Percentiles rank a stretch among this genome's conserved stretches.
phyloP scores from a whole-genome alignment of 495 filamentous ascomycete species.

The Tuber indicum region DNA sequence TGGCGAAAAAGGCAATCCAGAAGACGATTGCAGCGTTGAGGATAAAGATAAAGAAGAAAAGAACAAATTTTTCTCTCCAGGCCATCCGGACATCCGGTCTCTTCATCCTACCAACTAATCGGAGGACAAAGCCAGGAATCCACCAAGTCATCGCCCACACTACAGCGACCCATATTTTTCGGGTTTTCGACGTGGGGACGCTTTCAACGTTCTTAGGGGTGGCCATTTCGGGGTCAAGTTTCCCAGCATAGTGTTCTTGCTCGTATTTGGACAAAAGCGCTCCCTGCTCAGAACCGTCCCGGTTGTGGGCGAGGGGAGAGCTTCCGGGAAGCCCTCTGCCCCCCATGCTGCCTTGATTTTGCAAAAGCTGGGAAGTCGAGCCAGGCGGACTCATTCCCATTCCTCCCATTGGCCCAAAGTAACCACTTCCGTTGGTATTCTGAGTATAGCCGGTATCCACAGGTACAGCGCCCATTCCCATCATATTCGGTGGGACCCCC shows the following conservation, averaged over 20 bases:
- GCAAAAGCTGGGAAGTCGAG: conserved; percentile 65
- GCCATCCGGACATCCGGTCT: conserved; percentile 93
- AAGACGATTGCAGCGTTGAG: conserved; percentile 82
- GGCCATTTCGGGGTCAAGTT: conserved; percentile 68
- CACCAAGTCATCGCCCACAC: conserved; percentile 89
- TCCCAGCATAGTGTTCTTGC: conserved; percentile 48
- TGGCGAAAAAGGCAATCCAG: conserved; percentile 83
- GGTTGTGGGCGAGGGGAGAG: conserved; percentile 47
- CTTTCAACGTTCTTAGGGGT: conserved; percentile 70
- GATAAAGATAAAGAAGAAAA: conserved; percentile 71
- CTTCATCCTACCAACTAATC: conserved; percentile 88
- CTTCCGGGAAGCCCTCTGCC: conserved; percentile 41
- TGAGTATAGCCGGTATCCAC: conserved; percentile 62
- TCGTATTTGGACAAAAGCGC: conserved; percentile 40
- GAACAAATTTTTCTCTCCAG: conserved; percentile 89
- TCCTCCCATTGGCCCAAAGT: conserved; percentile 58
- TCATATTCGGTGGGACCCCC: conserved; percentile 47
- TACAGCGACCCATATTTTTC: conserved; percentile 70
- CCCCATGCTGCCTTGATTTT: conserved; percentile 49
- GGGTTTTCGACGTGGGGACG: conserved; percentile 53
- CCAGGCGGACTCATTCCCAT: conserved; percentile 58
- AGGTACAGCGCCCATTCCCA: conserved; percentile 43
- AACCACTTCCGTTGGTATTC: conserved; percentile 57
- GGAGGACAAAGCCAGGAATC: conserved; percentile 81
- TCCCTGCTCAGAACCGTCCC: conserved; percentile 44